Base-by-base conservation (phyloP, 345 rosid genomes). In the Camelina hispida region DNA sequence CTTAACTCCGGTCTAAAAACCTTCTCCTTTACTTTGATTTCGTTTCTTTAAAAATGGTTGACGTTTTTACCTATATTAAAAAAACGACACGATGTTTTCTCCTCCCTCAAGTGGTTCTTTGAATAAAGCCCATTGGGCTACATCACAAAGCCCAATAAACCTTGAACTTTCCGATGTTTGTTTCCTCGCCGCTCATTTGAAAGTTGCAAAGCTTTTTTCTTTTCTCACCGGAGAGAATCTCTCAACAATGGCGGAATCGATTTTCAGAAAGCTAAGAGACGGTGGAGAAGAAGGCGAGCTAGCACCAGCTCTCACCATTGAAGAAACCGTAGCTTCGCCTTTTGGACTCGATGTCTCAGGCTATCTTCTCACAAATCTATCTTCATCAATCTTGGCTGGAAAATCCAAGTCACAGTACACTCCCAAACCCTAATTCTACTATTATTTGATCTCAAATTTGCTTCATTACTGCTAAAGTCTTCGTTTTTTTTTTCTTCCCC, bases 221-320 rank as follows among this genome's bases (percentile, higher is more conserved):
- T 11, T 20, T 15, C 4, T 48, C 8, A 72, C 70, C 76, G 53
- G 62, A 53, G 62, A 53, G 30, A 50, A 50, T 6, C 61, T 50
- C 65, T 61, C 70, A 50, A 30, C 80, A 32, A 85, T 94, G 97
- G 92, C 98, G 79, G 93, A 88, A 25, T 80, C 91, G 32, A 69
- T 89, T 35, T 90, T 92, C 84, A 84, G 93, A 81, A 79, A 83
- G 13, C 88, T 95, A 16, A 84, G 97, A 16, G 98, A 95, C 42
- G 98, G 98, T 16, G 85, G 86, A 15, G 73, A 89, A 64, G 96
- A 89, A 76, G 98, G 97, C 15, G 98, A 89, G 34, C 88, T 80
- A 25, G 87, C 97, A 2, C 90, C 94, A 56, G 87, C 96, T 71
- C 91, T 95, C 62, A 80, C 91, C 2, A 85, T 92, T 74, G 87